A percentile compares a stretch with the other conserved stretches of the same genome.
phyloP scores from a whole-genome alignment of 2,329 filamentous ascomycete species.

The Paracamarosporium sp. region DNA sequence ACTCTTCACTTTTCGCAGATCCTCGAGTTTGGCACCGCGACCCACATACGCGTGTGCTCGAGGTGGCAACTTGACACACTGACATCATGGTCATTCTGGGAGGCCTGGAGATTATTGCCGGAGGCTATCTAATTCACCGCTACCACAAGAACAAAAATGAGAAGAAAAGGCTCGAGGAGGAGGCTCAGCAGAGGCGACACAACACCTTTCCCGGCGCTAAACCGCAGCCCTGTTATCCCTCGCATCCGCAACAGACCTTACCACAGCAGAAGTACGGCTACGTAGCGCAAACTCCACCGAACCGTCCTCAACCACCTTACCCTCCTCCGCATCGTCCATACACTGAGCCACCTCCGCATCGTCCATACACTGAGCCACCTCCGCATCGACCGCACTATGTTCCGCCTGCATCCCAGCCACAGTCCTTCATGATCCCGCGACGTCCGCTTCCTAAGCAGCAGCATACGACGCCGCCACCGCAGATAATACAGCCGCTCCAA shows the following conservation, averaged over 20 bases:
- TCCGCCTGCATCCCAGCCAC: conserved; percentile 18
- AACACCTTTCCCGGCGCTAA: conserved; percentile 37
- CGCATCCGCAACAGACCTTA: conserved; percentile 21
- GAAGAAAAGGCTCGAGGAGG: conserved; percentile 34
- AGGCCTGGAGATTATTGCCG: conserved; percentile 46
- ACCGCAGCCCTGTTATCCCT: conserved; percentile 18
- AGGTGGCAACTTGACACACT: conserved; percentile 7
- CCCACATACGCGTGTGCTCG: conserved; percentile 6
- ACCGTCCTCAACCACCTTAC: conserved; percentile 19
- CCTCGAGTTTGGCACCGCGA: neutral
- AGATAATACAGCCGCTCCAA: conserved; percentile 37
- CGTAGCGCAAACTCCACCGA: conserved; percentile 21
- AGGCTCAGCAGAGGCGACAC: conserved; percentile 32
- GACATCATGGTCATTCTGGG: conserved; percentile 46
- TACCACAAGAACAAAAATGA: conserved; percentile 45
- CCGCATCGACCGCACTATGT: conserved; percentile 5
- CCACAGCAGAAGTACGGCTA: conserved; percentile 36
- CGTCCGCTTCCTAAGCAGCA: conserved; percentile 29
- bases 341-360: conserved; percentile 3
- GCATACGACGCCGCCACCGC: neutral
- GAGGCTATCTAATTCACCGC: conserved; percentile 42
- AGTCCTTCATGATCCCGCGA: conserved; percentile 35
- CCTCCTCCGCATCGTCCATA: conserved; percentile 18
- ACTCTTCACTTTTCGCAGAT: neutral
- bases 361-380: conserved; percentile 2